These are phyloP conservation scores for Fusarium fujikuroi DNA, from an alignment of 2,329 filamentous ascomycete species.

Conservation along the genomic window DNA sequence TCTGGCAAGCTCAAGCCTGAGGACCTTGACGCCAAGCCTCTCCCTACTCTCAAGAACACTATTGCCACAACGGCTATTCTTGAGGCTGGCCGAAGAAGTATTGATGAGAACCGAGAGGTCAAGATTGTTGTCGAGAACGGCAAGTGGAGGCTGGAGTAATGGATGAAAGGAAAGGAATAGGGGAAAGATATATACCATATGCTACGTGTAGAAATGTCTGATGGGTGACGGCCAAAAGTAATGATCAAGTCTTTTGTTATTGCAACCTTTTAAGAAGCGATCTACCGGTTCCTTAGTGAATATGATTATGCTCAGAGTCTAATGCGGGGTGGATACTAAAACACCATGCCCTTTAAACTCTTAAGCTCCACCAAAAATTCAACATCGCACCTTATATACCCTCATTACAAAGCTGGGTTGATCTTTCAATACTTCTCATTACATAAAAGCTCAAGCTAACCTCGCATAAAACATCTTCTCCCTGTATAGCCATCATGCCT, in stretches of 20 bases:
- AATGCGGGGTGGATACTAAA: conserved; percentile 29
- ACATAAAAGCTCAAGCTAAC: too few relatives aligned
- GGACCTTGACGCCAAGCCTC: conserved; percentile 80
- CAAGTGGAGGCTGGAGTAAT: conserved; percentile 72
- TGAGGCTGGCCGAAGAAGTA: conserved; percentile 83
- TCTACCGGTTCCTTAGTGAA: neutral
- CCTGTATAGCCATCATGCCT: conserved; percentile 25
- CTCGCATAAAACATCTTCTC: neutral
- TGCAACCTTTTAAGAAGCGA: neutral
- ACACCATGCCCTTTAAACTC: conserved; percentile 9
- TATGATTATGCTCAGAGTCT: neutral
- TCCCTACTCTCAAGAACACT: conserved; percentile 89
- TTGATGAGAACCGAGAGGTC: conserved; percentile 84
- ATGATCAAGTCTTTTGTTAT: conserved; percentile 20
- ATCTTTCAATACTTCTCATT: neutral
- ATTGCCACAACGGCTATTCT: conserved; percentile 92
- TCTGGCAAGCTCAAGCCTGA: conserved; percentile 76
- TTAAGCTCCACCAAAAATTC: conserved; percentile 38
- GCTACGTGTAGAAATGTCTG: conserved; percentile 9
- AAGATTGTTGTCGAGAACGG: conserved; percentile 75
- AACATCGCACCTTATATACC: conserved; percentile 4
- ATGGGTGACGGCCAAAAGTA: conserved; percentile 31
- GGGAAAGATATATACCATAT: conserved; percentile 17
- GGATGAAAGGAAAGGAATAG: neutral
- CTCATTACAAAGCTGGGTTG: neutral